A percentile compares a stretch with the other conserved stretches of the same genome.
These are phyloP conservation scores for Cyanidioschyzon merolae DNA, from an alignment of 23 red algal genomes.

Conservation along the genomic window DNA sequence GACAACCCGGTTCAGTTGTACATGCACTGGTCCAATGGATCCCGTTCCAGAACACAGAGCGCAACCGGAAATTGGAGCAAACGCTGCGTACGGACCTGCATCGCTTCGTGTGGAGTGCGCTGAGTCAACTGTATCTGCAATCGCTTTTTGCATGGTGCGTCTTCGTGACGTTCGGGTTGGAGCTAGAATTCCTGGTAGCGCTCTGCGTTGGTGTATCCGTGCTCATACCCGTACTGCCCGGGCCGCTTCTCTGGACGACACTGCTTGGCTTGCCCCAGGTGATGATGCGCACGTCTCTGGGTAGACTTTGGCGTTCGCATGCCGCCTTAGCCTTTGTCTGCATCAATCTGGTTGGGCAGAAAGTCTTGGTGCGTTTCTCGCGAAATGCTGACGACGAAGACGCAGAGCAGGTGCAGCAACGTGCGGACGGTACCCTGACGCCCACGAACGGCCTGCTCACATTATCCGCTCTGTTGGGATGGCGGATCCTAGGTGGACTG, in stretches of 20 bases:
- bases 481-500: not conserved
- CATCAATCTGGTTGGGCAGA: not conserved
- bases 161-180: not conserved
- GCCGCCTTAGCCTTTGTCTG: not conserved
- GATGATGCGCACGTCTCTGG: not conserved
- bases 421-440: not conserved
- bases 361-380: not conserved
- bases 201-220: not conserved
- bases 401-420: not conserved
- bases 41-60: not conserved
- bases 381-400: not conserved
- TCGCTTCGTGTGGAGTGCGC: not conserved
- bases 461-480: not conserved
- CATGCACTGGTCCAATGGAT: not conserved
- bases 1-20: not conserved
- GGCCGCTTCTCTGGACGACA: not conserved
- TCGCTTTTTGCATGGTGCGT: not conserved
- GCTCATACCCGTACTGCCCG: not conserved
- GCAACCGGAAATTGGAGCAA: not conserved
- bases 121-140: not conserved
- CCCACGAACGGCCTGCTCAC: not conserved
- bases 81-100: not conserved
- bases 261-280: not conserved
- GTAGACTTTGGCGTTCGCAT: not conserved
- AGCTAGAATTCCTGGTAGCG: constrained; percentile 4